Conservation (phyloP, 225 moss, liverwort and hornwort species). For the Asterella californica region DNA sequence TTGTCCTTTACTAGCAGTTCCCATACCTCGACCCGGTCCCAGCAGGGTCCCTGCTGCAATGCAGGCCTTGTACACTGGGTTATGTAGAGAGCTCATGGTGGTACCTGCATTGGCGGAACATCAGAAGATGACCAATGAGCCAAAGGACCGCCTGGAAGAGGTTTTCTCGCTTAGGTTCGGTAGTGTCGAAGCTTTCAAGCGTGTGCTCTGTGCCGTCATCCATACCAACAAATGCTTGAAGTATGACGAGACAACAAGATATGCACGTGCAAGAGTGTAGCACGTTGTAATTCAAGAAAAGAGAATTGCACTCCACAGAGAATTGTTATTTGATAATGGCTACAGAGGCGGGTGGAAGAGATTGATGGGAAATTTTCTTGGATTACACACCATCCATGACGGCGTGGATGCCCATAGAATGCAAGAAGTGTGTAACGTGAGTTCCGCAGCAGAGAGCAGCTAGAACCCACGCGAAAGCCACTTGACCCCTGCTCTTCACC, state of each 20-base stretch:
- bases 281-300: background rate
- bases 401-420: conserved; percentile 65
- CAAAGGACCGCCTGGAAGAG: background rate
- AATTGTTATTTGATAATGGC: background rate
- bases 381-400: conserved; percentile 46
- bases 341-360: background rate
- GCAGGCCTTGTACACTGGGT: conserved; percentile 74
- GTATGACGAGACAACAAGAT: background rate
- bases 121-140: background rate
- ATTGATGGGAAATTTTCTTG: background rate
- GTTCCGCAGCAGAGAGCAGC: conserved; percentile 90
- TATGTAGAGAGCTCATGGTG: conserved; percentile 55
- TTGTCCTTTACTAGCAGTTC: background rate
- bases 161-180: background rate
- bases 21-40: conserved; percentile 71
- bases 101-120: conserved; percentile 35
- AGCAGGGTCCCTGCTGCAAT: conserved; percentile 77
- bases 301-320: background rate
- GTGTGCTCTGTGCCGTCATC: background rate
- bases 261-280: background rate
- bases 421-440: conserved; percentile 73
- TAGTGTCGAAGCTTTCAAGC: background rate
- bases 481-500: conserved; percentile 66
- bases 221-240: background rate
- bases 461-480: conserved; percentile 81